phyloP scores from a whole-genome alignment of 169 alveolate species.

The Plasmodium gonderi region DNA sequence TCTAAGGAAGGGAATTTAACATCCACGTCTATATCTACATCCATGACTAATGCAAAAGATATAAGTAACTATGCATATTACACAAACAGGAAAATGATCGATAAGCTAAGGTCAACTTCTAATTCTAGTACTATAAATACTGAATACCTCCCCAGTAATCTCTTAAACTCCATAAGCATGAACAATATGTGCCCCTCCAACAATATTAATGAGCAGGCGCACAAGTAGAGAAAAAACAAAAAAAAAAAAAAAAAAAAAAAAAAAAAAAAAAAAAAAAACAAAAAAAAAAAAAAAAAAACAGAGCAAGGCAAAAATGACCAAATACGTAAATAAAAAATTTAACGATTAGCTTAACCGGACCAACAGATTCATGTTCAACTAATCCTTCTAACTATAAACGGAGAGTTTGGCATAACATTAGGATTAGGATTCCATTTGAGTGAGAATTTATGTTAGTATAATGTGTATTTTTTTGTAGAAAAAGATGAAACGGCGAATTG shows the following conservation, averaged over 20 bases:
- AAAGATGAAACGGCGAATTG: no score
- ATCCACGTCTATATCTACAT: neutral
- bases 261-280: neutral
- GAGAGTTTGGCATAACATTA: no score
- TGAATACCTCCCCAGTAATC: slow-evolving; percentile 39
- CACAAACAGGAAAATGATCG: slow-evolving; percentile 27
- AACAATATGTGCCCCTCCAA: slow-evolving; percentile 22
- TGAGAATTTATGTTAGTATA: no score
- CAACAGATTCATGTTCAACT: neutral
- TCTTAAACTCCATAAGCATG: slow-evolving; percentile 32
- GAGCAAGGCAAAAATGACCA: neutral
- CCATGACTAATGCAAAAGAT: slow-evolving; percentile 3
- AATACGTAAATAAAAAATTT: neutral
- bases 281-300: neutral
- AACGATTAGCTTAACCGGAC: neutral
- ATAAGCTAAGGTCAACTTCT: slow-evolving; percentile 38
- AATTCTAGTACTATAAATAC: slow-evolving; percentile 61
- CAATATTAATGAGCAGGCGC: slow-evolving; percentile 14
- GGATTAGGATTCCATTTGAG: no score
- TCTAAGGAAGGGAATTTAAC: neutral
- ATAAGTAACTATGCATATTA: slow-evolving; percentile 15
- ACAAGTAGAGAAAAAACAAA: neutral
- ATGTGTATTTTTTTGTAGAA: no score
- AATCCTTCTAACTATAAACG: no score
- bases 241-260: neutral